Conservation (phyloP, 2,329 filamentous ascomycete species). For the Monilinia fructicola region DNA sequence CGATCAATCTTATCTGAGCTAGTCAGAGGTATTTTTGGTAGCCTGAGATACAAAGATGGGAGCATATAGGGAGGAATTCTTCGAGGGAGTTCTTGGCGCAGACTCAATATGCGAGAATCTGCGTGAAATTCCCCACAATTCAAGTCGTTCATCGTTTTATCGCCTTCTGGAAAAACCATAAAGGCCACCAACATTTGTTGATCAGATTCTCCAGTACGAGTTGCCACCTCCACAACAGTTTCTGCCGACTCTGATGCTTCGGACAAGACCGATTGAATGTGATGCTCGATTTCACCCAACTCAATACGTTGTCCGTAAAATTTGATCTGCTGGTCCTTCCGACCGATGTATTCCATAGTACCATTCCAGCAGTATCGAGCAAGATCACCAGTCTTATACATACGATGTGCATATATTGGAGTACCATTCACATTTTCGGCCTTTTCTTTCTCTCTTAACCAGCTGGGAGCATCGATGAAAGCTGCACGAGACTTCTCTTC, state of each 20-base stretch:
- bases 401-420: slow-evolving; percentile 44
- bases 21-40: background rate
- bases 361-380: slow-evolving; percentile 53
- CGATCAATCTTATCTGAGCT: background rate
- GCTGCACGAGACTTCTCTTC: slow-evolving; percentile 51
- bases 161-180: background rate
- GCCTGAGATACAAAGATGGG: background rate
- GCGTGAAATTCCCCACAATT: background rate
- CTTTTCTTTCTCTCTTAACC: slow-evolving; percentile 26
- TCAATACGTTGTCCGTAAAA: slow-evolving; percentile 63
- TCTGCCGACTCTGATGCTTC: background rate
- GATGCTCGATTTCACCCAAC: slow-evolving; percentile 56
- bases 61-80: background rate
- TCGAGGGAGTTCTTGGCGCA: background rate
- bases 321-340: slow-evolving; percentile 67
- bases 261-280: background rate
- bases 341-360: slow-evolving; percentile 56
- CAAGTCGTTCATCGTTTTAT: background rate
- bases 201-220: background rate
- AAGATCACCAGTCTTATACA: slow-evolving; percentile 62
- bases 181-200: background rate
- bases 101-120: background rate
- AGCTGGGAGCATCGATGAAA: slow-evolving; percentile 55
- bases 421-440: slow-evolving; percentile 20
- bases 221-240: background rate